Conservation (phyloP, 306 rosid species). For the Begonia fuchsioides region DNA sequence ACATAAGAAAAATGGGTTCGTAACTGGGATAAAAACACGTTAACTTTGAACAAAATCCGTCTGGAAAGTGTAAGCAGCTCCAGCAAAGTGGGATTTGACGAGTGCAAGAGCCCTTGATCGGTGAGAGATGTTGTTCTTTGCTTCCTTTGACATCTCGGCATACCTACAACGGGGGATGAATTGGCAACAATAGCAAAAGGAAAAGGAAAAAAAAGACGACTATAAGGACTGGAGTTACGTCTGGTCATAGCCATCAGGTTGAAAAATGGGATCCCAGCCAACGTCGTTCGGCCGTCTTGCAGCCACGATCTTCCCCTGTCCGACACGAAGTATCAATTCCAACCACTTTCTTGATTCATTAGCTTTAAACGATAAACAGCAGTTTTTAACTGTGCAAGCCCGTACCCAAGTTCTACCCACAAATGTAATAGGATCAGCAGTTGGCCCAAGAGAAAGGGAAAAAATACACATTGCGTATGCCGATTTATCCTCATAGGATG, state of each 20-base stretch:
- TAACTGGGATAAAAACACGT: background rate
- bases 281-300: slow-evolving; percentile 84
- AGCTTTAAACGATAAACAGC: background rate
- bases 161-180: slow-evolving; percentile 27
- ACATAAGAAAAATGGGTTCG: no score
- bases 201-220: background rate
- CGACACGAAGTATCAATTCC: no score
- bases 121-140: slow-evolving; percentile 83
- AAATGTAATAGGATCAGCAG: slow-evolving; percentile 59
- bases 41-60: slow-evolving; percentile 16
- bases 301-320: slow-evolving; percentile 71
- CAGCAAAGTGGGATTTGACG: slow-evolving; percentile 82
- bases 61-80: slow-evolving; percentile 50
- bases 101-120: slow-evolving; percentile 61
- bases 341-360: no score
- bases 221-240: slow-evolving; percentile 26
- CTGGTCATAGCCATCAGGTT: slow-evolving; percentile 73
- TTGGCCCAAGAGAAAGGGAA: slow-evolving; percentile 62
- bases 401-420: slow-evolving; percentile 78
- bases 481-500: slow-evolving; percentile 90
- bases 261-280: slow-evolving; percentile 94
- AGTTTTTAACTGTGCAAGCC: background rate
- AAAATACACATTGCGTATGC: slow-evolving; percentile 76
- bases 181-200: background rate
- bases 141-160: slow-evolving; percentile 93